Evolutionary conservation across 176 grass and related monocot genomes (phyloP).

Genomic region (Aechmea fasciata): DNA sequence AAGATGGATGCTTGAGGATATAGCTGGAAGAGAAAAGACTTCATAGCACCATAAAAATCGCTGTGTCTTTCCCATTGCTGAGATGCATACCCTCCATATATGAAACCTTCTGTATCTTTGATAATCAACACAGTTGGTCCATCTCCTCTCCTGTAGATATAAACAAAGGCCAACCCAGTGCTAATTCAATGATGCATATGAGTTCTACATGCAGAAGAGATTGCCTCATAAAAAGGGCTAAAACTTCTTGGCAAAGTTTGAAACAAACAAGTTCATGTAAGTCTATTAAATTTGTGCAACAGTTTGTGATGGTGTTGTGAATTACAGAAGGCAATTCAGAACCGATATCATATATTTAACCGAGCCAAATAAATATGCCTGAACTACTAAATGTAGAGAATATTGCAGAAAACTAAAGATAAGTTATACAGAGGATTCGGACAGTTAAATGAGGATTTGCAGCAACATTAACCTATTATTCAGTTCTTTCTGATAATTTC

Average conservation of each 20-base stretch:
- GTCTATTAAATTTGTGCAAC: no score
- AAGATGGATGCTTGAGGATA: slow-evolving; percentile 70
- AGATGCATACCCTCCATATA: slow-evolving; percentile 85
- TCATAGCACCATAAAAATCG: slow-evolving; percentile 98
- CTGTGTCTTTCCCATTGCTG: slow-evolving; percentile 80
- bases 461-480: no score
- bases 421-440: neutral
- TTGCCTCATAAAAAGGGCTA: neutral
- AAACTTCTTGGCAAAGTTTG: no score
- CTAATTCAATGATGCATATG: neutral
- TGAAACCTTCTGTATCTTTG: slow-evolving; percentile 72
- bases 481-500: no score
- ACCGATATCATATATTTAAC: no score
- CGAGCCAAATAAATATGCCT: no score
- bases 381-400: no score
- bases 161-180: slow-evolving; percentile 10
- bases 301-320: no score
- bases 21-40: slow-evolving; percentile 87
- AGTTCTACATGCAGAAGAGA: neutral
- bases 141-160: slow-evolving; percentile 45
- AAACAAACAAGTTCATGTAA: no score
- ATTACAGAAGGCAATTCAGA: no score
- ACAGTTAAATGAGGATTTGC: neutral
- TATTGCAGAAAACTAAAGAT: no score
- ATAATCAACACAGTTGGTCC: slow-evolving; percentile 69